These are phyloP conservation scores for Collybiopsis luxurians DNA, from an alignment of 768 basidiomycete species.

Conservation along the genomic window DNA sequence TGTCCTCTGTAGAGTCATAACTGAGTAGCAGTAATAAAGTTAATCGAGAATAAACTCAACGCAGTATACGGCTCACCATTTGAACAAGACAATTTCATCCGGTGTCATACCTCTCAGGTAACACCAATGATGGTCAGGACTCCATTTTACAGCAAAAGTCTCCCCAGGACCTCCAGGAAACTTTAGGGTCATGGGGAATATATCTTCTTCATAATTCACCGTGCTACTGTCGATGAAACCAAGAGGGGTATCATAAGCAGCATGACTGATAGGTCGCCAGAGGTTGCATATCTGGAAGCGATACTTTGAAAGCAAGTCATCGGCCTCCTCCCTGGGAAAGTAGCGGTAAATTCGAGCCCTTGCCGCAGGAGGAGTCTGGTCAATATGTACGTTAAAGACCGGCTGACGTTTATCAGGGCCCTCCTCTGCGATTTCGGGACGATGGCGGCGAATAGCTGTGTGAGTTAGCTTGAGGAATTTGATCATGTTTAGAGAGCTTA, in stretches of 20 bases:
- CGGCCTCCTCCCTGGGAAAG: constrained; percentile 32
- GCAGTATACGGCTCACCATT: constrained; percentile 26
- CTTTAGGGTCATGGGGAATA: constrained; percentile 27
- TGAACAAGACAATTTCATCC: constrained; percentile 35
- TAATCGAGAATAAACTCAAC: neutral
- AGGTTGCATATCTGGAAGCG: constrained; percentile 48
- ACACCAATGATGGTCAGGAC: constrained; percentile 33
- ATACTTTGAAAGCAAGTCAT: constrained; percentile 27
- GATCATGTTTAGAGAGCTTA: constrained; percentile 18
- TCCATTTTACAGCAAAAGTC: constrained; percentile 31
- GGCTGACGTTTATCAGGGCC: constrained; percentile 23
- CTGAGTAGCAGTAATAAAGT: too few relatives aligned
- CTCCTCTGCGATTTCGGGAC: constrained; percentile 18
- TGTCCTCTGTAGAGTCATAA: constrained; percentile 24
- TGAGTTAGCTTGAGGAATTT: too few relatives aligned
- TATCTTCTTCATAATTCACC: constrained; percentile 29
- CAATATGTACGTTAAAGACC: constrained; percentile 32
- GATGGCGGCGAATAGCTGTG: constrained; percentile 28
- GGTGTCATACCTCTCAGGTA: constrained; percentile 31
- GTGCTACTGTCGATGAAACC: constrained; percentile 39
- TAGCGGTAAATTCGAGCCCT: constrained; percentile 35
- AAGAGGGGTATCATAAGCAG: constrained; percentile 37
- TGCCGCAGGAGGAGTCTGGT: constrained; percentile 35
- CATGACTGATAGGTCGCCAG: constrained; percentile 41
- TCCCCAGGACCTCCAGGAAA: constrained; percentile 36